These are phyloP conservation scores for Cryptococcus hybrid DNA, from an alignment of 1,284 basidiomycete species.

Conservation along the genomic window DNA sequence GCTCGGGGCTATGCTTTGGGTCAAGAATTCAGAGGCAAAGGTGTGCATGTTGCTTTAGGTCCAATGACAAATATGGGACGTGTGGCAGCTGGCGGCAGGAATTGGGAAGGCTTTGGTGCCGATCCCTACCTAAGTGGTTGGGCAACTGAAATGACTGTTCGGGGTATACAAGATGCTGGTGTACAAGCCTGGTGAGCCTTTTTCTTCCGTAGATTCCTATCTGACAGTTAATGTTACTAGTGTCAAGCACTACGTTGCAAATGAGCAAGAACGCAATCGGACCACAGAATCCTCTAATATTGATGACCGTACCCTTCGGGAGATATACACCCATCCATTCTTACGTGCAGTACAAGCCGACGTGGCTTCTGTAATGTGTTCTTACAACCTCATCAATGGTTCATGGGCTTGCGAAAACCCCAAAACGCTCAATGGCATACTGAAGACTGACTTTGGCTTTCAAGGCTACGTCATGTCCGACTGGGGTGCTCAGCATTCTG, in stretches of 20 bases:
- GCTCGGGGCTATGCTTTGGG: slow-evolving; percentile 72
- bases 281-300: slow-evolving; percentile 63
- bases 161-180: slow-evolving; percentile 69
- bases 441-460: slow-evolving; percentile 74
- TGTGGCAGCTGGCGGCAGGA: slow-evolving; percentile 66
- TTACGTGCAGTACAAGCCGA: slow-evolving; percentile 66
- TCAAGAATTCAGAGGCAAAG: slow-evolving; percentile 72
- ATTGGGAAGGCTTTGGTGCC: slow-evolving; percentile 78
- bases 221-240: slow-evolving; percentile 15
- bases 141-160: slow-evolving; percentile 68
- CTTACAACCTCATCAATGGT: slow-evolving; percentile 60
- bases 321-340: slow-evolving; percentile 57
- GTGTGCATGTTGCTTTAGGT: slow-evolving; percentile 68
- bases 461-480: slow-evolving; percentile 69
- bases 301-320: slow-evolving; percentile 66
- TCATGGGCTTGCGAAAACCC: slow-evolving; percentile 68
- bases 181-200: slow-evolving; percentile 56
- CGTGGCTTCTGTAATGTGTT: slow-evolving; percentile 74
- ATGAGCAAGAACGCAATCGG: slow-evolving; percentile 48
- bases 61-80: slow-evolving; percentile 56
- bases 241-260: slow-evolving; percentile 65
- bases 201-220: not conserved
- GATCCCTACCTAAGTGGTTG: slow-evolving; percentile 66
- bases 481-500: slow-evolving; percentile 63
- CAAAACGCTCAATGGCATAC: slow-evolving; percentile 62